Evolutionary conservation across 371 early-diverging fungal genomes (phyloP).

Genomic region (Parasitella parasitica): DNA sequence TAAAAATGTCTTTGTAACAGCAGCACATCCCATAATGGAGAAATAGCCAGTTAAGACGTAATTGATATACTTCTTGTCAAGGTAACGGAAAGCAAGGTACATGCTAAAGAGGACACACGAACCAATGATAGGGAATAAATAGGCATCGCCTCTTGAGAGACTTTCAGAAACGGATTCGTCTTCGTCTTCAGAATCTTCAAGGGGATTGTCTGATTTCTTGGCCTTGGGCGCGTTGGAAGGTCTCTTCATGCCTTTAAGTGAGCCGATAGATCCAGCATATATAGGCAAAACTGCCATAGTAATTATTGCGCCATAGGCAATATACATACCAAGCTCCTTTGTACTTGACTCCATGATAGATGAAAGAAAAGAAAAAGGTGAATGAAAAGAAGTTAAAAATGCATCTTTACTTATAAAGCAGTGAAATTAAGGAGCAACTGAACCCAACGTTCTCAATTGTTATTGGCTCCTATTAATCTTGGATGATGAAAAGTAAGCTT

Average conservation of each 20-base stretch:
- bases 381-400: not conserved
- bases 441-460: not conserved
- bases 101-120: conserved; percentile 81
- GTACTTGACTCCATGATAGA: conserved; percentile 11
- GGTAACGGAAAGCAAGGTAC: conserved; percentile 83
- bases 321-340: conserved; percentile 47
- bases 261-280: conserved; percentile 79
- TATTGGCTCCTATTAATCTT: not conserved
- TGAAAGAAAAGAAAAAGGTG: not conserved
- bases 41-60: conserved; percentile 87
- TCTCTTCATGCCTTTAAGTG: conserved; percentile 75
- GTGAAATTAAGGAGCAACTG: not conserved
- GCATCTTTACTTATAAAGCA: not conserved
- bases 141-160: conserved; percentile 87
- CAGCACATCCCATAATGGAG: conserved; percentile 77
- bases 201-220: conserved; percentile 28
- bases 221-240: conserved; percentile 43
- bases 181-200: conserved; percentile 53
- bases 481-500: not conserved
- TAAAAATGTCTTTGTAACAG: conserved; percentile 69
- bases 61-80: conserved; percentile 86
- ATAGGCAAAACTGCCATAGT: conserved; percentile 89
- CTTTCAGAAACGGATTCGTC: conserved; percentile 73
- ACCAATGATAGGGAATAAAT: conserved; percentile 91
- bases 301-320: conserved; percentile 88